Evolutionary conservation across 2,329 filamentous ascomycete genomes (phyloP).

Genomic region (Botrytis aclada): DNA sequence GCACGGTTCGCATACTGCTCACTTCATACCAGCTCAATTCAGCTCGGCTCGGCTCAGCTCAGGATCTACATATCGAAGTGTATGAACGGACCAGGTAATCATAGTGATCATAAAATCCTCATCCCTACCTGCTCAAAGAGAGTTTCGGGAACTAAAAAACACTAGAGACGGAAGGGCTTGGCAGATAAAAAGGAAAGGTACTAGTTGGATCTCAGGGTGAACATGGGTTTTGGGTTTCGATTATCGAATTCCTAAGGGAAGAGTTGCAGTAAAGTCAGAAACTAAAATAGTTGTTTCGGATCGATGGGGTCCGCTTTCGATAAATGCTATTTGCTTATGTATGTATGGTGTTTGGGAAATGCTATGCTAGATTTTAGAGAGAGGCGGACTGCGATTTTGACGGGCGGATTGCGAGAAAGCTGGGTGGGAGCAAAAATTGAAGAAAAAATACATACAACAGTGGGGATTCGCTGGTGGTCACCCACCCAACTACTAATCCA

Average conservation of each 20-base stretch:
- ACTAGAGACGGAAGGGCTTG: not conserved
- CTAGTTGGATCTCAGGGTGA: not conserved
- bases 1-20: not conserved
- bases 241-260: not conserved
- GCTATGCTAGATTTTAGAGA: rapidly evolving
- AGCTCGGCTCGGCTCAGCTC: too few species aligned
- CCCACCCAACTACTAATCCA: not conserved
- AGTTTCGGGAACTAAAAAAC: not conserved
- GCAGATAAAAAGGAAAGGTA: not conserved
- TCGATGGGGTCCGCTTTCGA: not conserved
- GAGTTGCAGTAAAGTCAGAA: not conserved
- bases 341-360: not conserved
- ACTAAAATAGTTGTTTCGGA: not conserved
- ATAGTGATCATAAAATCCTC: not conserved
- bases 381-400: not conserved
- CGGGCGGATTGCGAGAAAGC: too few species aligned
- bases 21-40: not conserved
- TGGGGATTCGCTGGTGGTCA: not conserved
- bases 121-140: not conserved
- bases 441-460: too few species aligned
- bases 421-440: too few species aligned
- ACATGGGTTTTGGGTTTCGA: not conserved
- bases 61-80: not conserved
- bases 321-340: not conserved
- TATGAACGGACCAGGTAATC: not conserved